These are phyloP conservation scores for Candida sakaeoensis DNA, from an alignment of 805 yeast genomes.

Conservation along the genomic window DNA sequence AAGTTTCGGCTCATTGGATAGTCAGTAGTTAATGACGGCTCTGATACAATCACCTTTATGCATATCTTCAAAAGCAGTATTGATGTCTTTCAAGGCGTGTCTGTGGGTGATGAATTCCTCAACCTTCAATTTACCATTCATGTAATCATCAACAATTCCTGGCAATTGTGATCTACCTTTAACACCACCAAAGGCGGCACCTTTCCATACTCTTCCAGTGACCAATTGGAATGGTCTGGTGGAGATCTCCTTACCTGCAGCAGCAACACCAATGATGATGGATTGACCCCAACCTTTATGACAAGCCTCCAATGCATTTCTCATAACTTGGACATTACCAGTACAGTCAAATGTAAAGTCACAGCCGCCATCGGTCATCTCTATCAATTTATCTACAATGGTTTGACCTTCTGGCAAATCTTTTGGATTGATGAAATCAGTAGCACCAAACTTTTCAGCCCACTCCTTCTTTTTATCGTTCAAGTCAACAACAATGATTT, in stretches of 20 bases:
- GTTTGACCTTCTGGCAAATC: slow-evolving; percentile 63
- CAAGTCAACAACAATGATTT: slow-evolving; percentile 82
- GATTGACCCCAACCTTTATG: slow-evolving; percentile 99
- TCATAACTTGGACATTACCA: slow-evolving; percentile 93
- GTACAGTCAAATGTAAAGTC: slow-evolving; percentile 98
- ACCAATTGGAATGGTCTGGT: slow-evolving; percentile 99
- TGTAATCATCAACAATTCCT: slow-evolving; percentile 79
- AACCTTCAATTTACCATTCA: slow-evolving; percentile 77
- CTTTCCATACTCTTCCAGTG: slow-evolving; percentile 98
- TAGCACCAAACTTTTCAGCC: slow-evolving; percentile 90
- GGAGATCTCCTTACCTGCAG: slow-evolving; percentile 94
- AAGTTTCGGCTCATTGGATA: slow-evolving; percentile 5
- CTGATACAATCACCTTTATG: slow-evolving; percentile 92
- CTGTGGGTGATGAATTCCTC: slow-evolving; percentile 93
- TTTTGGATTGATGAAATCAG: slow-evolving; percentile 89
- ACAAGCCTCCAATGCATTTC: slow-evolving; percentile 93
- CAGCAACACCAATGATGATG: slow-evolving; percentile 95
- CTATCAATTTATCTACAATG: slow-evolving; percentile 77
- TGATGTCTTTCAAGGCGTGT: slow-evolving; percentile 72
- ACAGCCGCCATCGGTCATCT: slow-evolving; percentile 94
- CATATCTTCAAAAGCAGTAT: slow-evolving; percentile 90
- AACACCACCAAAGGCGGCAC: slow-evolving; percentile 99
- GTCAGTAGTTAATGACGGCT: slow-evolving; percentile 65
- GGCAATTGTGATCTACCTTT: slow-evolving; percentile 97
- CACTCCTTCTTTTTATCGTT: slow-evolving; percentile 80